These are phyloP conservation scores for Corinectria fuckeliana DNA, from an alignment of 2,329 filamentous ascomycete species.

Conservation along the genomic window DNA sequence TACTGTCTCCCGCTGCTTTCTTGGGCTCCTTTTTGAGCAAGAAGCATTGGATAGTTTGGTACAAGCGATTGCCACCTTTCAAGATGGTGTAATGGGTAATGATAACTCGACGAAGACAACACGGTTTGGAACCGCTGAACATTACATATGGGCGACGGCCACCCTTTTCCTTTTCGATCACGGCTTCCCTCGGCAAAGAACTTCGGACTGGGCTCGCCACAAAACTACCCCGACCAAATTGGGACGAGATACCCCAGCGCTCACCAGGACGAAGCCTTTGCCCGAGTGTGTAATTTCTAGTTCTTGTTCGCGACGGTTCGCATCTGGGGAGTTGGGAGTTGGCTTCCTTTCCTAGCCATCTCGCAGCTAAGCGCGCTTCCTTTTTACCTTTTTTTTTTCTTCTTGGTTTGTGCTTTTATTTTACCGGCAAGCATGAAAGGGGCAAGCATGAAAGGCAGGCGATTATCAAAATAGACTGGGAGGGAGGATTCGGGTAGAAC, in stretches of 20 bases:
- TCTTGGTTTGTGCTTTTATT: neutral
- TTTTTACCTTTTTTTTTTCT: neutral
- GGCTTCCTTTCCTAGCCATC: neutral
- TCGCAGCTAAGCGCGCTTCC: conserved; percentile 1
- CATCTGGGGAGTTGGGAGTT: conserved; percentile 2
- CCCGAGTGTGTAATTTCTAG: conserved; percentile 13
- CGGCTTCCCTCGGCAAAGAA: neutral
- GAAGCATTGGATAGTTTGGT: neutral
- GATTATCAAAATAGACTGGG: conserved; percentile 26
- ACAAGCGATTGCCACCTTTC: neutral
- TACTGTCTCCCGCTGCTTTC: neutral
- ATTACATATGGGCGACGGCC: neutral
- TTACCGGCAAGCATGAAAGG: conserved; percentile 9
- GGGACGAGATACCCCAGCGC: conserved; percentile 8
- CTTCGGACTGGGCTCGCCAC: neutral
- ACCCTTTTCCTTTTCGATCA: neutral
- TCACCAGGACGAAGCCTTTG: neutral
- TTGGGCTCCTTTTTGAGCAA: neutral
- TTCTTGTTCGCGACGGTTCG: neutral
- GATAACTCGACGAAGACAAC: neutral
- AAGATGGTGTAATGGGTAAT: neutral
- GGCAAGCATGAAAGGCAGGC: too few species aligned
- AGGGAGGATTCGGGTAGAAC: conserved; percentile 9
- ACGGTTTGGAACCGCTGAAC: neutral
- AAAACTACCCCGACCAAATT: neutral